phyloP scores from a whole-genome alignment of 2,329 filamentous ascomycete genomes.

The Colletotrichum godetiae region DNA sequence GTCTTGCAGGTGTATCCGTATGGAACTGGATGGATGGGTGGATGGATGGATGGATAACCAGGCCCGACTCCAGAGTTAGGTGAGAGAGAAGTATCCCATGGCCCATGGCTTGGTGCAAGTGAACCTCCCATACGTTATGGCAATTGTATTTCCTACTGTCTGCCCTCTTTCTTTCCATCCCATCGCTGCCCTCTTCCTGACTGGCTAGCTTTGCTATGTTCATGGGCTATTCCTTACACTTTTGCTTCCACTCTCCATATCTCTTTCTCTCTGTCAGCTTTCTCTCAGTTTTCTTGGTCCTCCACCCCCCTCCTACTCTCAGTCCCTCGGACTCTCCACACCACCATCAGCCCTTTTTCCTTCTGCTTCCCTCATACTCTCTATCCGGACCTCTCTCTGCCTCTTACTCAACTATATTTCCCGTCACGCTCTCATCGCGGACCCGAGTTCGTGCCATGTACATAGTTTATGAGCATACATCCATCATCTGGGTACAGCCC shows the following conservation, averaged over 20 bases:
- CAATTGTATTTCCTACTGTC: slow-evolving; percentile 6
- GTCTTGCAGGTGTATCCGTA: slow-evolving; percentile 27
- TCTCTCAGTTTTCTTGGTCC: background rate
- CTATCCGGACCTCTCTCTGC: slow-evolving; percentile 24
- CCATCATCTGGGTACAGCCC: slow-evolving; percentile 39
- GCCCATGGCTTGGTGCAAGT: slow-evolving; percentile 11
- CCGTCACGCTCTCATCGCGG: slow-evolving; percentile 9
- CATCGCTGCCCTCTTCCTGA: slow-evolving; percentile 17
- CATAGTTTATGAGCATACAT: slow-evolving; percentile 30
- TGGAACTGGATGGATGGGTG: slow-evolving; percentile 10
- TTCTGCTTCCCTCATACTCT: slow-evolving; percentile 11
- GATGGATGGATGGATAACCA: slow-evolving; percentile 2
- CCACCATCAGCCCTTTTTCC: slow-evolving; percentile 30
- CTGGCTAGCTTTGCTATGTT: slow-evolving; percentile 9
- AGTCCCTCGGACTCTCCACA: slow-evolving; percentile 35
- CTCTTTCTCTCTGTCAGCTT: background rate
- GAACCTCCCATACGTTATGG: slow-evolving; percentile 4
- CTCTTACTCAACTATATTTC: slow-evolving; percentile 27
- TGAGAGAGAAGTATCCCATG: background rate
- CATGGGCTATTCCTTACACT: slow-evolving; percentile 21
- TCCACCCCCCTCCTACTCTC: slow-evolving; percentile 16
- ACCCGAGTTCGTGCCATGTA: slow-evolving; percentile 34
- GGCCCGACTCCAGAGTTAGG: background rate
- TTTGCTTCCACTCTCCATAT: slow-evolving; percentile 7
- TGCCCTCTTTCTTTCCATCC: slow-evolving; percentile 27